Evolutionary conservation across 345 rosid genomes (phyloP), one percentile per base, ranked within the genome.

Genomic region (Erodium maritimum): DNA sequence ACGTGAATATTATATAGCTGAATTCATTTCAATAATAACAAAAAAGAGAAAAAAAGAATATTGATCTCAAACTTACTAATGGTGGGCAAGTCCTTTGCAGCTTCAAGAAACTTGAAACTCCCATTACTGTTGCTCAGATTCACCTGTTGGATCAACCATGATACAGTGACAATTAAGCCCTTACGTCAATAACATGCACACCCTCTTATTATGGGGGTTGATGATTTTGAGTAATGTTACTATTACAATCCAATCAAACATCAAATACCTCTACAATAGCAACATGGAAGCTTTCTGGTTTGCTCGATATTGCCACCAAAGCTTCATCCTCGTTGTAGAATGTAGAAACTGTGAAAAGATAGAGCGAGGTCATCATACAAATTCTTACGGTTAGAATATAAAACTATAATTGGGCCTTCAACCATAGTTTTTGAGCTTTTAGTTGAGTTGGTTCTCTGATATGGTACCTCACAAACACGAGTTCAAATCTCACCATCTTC

Each of bases 191-290:
- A 51, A 29, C 19, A 51, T 19, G 10, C 17, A 17, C 54, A n/a
- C 9, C 21, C 17, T 51, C 54, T 56, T 20, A 9, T 19, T 18
- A 18, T n/a, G 8, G 54, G 46, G 51, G 21, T 50, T 37, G 23
- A 10, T 42, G 57, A 60, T 14, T 23, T 21, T 33, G 19, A n/a
- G 11, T 6, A 24, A 54, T 29, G 1, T 17, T 17, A 51, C 4
- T 51, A 42, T 14, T 7, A 13, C 17, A 12, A 12, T 20, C 17
- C 56, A 20, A 10, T 12, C 22, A 54, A 8, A 8, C 17, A 54
- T 23, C 11, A 22, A n/a, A 10, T 75, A 86, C 90, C 99, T 85
- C 96, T 0, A 89, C 84, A 50, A 93, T 79, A 48, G 99, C 99
- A 65, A 82, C 73, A 64, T 93, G 96, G 72, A 83, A 93, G 77